Evolutionary conservation across 1,284 basidiomycete genomes (phyloP).

Genomic region (Vanrija pseudolonga): DNA sequence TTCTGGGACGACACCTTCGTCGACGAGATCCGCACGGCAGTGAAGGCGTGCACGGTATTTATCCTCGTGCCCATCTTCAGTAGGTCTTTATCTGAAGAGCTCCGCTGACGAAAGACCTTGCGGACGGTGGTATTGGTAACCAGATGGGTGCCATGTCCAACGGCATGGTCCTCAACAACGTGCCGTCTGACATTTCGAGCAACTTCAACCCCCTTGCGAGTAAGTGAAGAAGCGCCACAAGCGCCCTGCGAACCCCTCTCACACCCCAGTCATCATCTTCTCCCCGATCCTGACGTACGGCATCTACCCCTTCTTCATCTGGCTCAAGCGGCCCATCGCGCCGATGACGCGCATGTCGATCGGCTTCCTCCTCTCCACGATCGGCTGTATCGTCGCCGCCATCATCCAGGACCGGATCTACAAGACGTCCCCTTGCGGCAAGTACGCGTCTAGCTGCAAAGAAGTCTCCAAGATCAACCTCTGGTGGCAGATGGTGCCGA

Average conservation of each 20-base stretch:
- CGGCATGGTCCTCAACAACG: conserved; percentile 48
- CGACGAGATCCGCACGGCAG: conserved; percentile 50
- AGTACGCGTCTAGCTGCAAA: conserved; percentile 44
- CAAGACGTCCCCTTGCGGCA: conserved; percentile 49
- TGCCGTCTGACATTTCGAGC: conserved; percentile 47
- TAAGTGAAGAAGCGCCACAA: too few species aligned
- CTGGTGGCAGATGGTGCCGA: conserved; percentile 51
- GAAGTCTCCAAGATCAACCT: conserved; percentile 26
- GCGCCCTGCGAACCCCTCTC: too few species aligned
- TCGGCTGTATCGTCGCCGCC: conserved; percentile 50
- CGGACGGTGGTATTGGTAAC: conserved; percentile 50
- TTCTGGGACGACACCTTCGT: conserved; percentile 53
- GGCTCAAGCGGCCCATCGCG: conserved; percentile 36
- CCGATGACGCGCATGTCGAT: conserved; percentile 37
- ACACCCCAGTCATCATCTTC: conserved; percentile 40
- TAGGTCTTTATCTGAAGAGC: too few species aligned
- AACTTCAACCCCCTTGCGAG: conserved; percentile 52
- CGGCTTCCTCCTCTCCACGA: conserved; percentile 42
- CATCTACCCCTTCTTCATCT: conserved; percentile 50
- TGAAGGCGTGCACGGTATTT: conserved; percentile 52
- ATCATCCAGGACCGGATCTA: conserved; percentile 54
- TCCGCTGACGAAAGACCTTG: conserved; percentile 28
- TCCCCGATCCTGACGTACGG: conserved; percentile 51
- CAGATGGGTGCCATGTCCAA: conserved; percentile 47
- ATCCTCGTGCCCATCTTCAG: conserved; percentile 51